Percentiles rank a stretch among this genome's conserved stretches.
phyloP scores from a whole-genome alignment of 1,284 basidiomycete genomes.

The Malassezia obtusa region DNA sequence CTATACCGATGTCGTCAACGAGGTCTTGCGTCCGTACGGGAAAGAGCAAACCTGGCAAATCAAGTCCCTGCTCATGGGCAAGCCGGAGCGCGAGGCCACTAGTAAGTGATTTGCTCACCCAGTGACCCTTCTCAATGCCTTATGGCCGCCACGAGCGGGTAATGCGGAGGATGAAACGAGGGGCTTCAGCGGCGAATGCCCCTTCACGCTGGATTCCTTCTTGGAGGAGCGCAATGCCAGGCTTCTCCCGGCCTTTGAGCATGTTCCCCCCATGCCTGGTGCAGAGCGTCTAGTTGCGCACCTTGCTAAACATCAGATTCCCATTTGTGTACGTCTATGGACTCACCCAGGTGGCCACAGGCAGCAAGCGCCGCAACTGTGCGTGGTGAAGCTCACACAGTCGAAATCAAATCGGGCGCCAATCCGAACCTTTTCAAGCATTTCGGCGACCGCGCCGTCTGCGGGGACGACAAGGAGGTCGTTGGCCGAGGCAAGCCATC shows the following conservation, averaged over 20 bases:
- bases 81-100: slow-evolving; percentile 43
- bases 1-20: slow-evolving; percentile 47
- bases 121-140: slow-evolving; percentile 30
- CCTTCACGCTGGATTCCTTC: slow-evolving; percentile 42
- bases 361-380: slow-evolving; percentile 42
- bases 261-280: slow-evolving; percentile 44
- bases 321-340: slow-evolving; percentile 25
- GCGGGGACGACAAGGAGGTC: slow-evolving; percentile 41
- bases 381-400: slow-evolving; percentile 12
- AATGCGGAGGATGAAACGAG: slow-evolving; percentile 16
- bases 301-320: slow-evolving; percentile 36
- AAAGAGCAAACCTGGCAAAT: slow-evolving; percentile 48
- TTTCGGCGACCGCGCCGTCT: slow-evolving; percentile 35
- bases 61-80: slow-evolving; percentile 47
- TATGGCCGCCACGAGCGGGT: slow-evolving; percentile 32
- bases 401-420: slow-evolving; percentile 36
- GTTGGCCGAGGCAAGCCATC: slow-evolving; percentile 38
- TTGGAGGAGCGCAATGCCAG: slow-evolving; percentile 34
- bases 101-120: slow-evolving; percentile 10
- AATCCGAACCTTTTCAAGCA: slow-evolving; percentile 33
- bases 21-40: slow-evolving; percentile 42
- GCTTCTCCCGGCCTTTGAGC: slow-evolving; percentile 35
- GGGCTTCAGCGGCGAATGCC: slow-evolving; percentile 31
- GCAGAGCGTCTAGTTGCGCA: slow-evolving; percentile 42
- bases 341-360: slow-evolving; percentile 29